Base-by-base conservation (phyloP, 1,284 basidiomycete species). In the Tausonia pullulans region DNA sequence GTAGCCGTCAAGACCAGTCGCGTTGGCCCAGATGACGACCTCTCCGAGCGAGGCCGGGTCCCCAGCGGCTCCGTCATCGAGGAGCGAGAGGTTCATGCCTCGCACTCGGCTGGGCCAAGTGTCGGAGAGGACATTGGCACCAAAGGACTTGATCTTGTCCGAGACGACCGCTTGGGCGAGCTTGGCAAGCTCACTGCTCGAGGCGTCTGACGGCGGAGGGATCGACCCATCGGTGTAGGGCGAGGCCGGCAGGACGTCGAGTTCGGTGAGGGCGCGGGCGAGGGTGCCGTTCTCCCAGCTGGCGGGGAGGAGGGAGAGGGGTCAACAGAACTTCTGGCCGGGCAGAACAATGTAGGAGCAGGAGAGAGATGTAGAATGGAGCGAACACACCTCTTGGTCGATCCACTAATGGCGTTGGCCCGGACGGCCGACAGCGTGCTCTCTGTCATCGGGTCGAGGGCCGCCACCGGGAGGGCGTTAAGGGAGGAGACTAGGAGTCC, bases 281-380 rank as follows among this genome's bases (percentile, higher is more conserved):
- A 83, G 81, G 0, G 87, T 87, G n/a, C 89, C 89, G 56, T 88
- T 80, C 72, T 91, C 88, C 89, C 89, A 91, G 27, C 27, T 54
- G 27, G 2, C 7, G 5, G 52, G 41, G 52, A 27, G 7, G 52
- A 54, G 52, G 16, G 52, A n/a, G 16, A 54, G 27, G 27, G 27
- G 27, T 27, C 27, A 27, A 27, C 27, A 27, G 27, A 27, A 2
- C 27, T 27, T 27, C 27, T 27, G 27, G 27, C 27, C 27, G 27
- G 2, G 27, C 27, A 27, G 27, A 27, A 27, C 27, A 27, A 2
- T 27, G 27, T 27, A 27, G 27, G 27, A 27, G 27, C 27, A 27
- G 27, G 27, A 27, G 27, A 27, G 27, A 27, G 27, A 27, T 27
- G 27, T 27, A 27, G 27, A 27, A 27, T 27, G 27, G 27, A 27